phyloP scores from a whole-genome alignment of 1,139 yeast species.

The Geotrichum reessii region DNA sequence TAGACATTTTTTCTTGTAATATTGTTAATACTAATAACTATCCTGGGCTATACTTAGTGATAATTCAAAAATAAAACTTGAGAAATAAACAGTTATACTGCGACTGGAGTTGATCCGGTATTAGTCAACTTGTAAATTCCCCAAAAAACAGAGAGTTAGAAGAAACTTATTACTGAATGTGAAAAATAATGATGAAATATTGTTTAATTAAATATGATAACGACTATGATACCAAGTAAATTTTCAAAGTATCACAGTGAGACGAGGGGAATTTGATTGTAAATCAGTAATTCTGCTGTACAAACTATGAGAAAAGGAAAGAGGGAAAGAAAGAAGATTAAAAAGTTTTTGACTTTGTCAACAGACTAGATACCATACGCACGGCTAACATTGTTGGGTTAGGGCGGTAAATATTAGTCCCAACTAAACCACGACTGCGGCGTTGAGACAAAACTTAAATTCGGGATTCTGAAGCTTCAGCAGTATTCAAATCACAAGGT shows the following conservation, averaged over 20 bases:
- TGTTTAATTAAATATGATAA: background rate
- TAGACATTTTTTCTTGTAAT: constrained; percentile 6
- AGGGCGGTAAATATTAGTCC: background rate
- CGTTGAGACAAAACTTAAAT: background rate
- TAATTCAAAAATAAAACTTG: background rate
- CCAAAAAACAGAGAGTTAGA: background rate
- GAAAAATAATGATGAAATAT: background rate
- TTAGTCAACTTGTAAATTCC: background rate
- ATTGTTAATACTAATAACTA: background rate
- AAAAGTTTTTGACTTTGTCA: background rate
- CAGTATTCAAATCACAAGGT: background rate
- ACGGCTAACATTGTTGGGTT: background rate
- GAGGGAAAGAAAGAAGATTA: background rate
- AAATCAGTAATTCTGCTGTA: background rate
- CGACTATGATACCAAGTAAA: background rate
- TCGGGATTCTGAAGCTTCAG: background rate
- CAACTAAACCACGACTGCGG: background rate
- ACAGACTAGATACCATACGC: background rate
- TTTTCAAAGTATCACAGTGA: background rate
- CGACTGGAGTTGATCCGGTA: background rate
- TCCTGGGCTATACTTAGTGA: background rate
- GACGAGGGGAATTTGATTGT: too few relatives aligned
- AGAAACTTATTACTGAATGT: background rate
- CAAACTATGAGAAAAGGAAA: background rate
- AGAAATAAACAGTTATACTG: background rate